A percentile compares a stretch with the other conserved stretches of the same genome.
These are phyloP conservation scores for Septoria petroselini DNA, from an alignment of 2,329 filamentous ascomycete genomes.

Conservation along the genomic window DNA sequence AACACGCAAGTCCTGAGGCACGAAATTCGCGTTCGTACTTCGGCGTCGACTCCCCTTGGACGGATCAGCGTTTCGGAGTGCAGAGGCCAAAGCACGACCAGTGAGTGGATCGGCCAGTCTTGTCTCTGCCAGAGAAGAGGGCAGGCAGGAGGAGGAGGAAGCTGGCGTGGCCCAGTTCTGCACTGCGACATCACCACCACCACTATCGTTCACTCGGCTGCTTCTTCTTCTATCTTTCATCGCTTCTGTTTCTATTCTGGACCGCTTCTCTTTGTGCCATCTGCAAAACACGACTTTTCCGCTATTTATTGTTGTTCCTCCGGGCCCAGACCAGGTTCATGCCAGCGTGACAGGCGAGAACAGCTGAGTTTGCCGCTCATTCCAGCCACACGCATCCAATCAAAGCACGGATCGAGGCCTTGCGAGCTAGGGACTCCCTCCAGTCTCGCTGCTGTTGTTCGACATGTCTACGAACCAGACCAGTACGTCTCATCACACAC, in stretches of 20 bases:
- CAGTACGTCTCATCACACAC: conserved; percentile 10
- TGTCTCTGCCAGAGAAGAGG: no score
- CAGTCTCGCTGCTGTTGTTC: conserved; percentile 4
- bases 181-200: no score
- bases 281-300: neutral
- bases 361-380: conserved; percentile 13
- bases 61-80: conserved; percentile 12
- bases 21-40: neutral
- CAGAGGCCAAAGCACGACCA: neutral
- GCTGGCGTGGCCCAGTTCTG: neutral
- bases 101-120: no score
- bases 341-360: conserved; percentile 10
- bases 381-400: conserved; percentile 12
- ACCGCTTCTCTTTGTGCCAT: neutral
- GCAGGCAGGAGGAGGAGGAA: no score
- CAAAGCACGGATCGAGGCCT: neutral
- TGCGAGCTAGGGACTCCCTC: conserved; percentile 1
- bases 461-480: conserved; percentile 13
- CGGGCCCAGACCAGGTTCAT: conserved; percentile 7
- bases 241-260: no score
- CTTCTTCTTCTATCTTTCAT: no score
- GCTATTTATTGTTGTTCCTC: neutral
- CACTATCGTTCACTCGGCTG: no score
- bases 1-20: neutral
- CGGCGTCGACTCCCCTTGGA: neutral